Conservation (phyloP, 208 protist genomes). For the Plasmodiophora brassicae region DNA sequence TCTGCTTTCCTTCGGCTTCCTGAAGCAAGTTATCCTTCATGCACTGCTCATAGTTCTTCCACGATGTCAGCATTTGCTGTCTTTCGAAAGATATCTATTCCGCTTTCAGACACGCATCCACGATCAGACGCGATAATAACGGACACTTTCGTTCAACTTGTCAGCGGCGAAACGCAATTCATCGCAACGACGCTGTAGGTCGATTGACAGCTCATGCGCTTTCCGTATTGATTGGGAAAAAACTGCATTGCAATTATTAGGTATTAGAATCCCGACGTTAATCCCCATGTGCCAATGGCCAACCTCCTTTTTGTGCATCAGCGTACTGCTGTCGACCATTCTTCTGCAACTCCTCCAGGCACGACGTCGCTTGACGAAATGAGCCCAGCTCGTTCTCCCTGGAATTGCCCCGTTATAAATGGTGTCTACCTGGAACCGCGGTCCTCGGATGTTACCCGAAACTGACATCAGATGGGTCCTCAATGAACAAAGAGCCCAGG, state of each 20-base stretch:
- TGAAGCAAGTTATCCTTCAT: not conserved
- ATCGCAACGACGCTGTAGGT: not conserved
- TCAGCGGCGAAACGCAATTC: not conserved
- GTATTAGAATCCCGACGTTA: not conserved
- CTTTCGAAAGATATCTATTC: not conserved
- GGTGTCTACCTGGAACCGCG: not conserved
- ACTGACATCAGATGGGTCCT: not conserved
- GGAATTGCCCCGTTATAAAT: not conserved
- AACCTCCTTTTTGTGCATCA: not conserved
- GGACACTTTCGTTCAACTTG: not conserved
- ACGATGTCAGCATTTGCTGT: not conserved
- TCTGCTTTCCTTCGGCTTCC: not conserved
- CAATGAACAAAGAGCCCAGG: not conserved
- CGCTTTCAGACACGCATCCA: not conserved
- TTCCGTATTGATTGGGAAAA: not conserved
- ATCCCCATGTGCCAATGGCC: not conserved
- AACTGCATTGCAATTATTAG: not conserved
- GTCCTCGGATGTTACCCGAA: not conserved
- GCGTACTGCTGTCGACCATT: not conserved
- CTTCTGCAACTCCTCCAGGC: not conserved
- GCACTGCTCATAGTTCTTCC: constrained; percentile 28
- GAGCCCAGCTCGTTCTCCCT: not conserved
- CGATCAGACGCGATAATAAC: not conserved
- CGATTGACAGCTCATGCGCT: not conserved
- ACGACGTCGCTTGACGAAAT: not conserved